Evolutionary conservation across 83 land plant genomes (phyloP).

Genomic region (Thuja plicata): DNA sequence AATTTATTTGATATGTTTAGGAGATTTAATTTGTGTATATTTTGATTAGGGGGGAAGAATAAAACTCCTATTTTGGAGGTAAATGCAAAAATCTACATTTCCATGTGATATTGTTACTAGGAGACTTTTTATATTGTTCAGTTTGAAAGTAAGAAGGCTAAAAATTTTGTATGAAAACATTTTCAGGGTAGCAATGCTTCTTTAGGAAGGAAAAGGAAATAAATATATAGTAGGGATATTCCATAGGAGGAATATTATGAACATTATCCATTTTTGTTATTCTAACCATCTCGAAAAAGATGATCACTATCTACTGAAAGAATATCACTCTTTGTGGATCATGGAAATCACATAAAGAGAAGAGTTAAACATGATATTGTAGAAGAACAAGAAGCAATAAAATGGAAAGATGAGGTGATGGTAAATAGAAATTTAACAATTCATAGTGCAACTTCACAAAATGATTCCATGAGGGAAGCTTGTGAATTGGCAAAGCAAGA

Average conservation of each 20-base stretch:
- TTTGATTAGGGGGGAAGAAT: constrained; percentile 55
- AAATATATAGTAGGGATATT: constrained; percentile 21
- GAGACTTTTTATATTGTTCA: neutral
- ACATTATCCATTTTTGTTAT: constrained; percentile 16
- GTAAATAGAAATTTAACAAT: constrained; percentile 24
- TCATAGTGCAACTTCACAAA: constrained; percentile 12
- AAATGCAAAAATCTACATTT: neutral
- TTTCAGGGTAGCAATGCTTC: constrained; percentile 42
- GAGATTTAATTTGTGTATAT: neutral
- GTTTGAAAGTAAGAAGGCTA: neutral
- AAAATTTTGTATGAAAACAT: neutral
- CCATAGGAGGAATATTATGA: constrained; percentile 20
- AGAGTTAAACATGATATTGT: constrained; percentile 32
- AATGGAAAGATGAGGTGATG: constrained; percentile 19
- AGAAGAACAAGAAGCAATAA: constrained; percentile 23
- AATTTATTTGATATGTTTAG: neutral
- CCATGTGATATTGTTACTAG: neutral
- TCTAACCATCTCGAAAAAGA: constrained; percentile 17
- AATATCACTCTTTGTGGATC: constrained; percentile 52
- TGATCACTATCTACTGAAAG: too few species aligned
- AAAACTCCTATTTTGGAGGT: constrained; percentile 74
- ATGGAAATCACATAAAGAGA: constrained; percentile 29
- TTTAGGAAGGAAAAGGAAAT: constrained; percentile 42
- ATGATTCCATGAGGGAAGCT: constrained; percentile 20
- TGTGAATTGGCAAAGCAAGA: constrained; percentile 26